phyloP scores from a whole-genome alignment of 1,284 basidiomycete genomes.

The Chiua sp. region DNA sequence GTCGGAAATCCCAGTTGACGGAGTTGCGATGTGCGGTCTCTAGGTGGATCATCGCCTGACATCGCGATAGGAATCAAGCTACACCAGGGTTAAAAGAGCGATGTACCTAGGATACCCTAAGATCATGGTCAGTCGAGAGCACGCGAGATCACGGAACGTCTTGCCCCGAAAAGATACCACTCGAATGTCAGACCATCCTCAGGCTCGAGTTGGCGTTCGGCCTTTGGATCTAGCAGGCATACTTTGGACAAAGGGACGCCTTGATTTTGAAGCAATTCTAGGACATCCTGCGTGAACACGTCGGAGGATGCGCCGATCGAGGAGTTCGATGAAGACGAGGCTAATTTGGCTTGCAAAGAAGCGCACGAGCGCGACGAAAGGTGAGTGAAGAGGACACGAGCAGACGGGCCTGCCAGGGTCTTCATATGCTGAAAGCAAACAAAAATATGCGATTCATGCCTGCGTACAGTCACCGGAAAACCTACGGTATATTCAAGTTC shows the following conservation, averaged over 20 bases:
- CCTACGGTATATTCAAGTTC: constrained; percentile 75
- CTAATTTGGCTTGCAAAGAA: constrained; percentile 58
- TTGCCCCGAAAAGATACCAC: constrained; percentile 87
- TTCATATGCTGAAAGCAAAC: constrained; percentile 76
- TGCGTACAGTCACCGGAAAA: constrained; percentile 3
- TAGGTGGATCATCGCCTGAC: constrained; percentile 87
- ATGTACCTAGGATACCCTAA: constrained; percentile 67
- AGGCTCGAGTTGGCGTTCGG: constrained; percentile 69
- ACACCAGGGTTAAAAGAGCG: neutral
- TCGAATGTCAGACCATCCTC: constrained; percentile 80
- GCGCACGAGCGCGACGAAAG: constrained; percentile 73
- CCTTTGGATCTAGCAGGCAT: constrained; percentile 90
- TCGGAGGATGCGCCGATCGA: constrained; percentile 43
- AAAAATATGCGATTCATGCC: no score
- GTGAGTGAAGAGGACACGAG: constrained; percentile 83
- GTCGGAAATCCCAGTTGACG: constrained; percentile 86
- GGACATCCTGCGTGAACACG: constrained; percentile 64
- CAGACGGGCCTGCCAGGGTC: constrained; percentile 67
- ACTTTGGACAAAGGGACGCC: constrained; percentile 61
- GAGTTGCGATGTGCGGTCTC: constrained; percentile 88
- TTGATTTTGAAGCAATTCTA: constrained; percentile 64
- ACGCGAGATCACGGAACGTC: constrained; percentile 21
- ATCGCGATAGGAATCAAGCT: neutral
- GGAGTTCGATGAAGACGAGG: constrained; percentile 22
- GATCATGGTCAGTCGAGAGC: constrained; percentile 1